Base-by-base conservation (phyloP, 768 basidiomycete genomes). In the Hypsizygus marmoreus region DNA sequence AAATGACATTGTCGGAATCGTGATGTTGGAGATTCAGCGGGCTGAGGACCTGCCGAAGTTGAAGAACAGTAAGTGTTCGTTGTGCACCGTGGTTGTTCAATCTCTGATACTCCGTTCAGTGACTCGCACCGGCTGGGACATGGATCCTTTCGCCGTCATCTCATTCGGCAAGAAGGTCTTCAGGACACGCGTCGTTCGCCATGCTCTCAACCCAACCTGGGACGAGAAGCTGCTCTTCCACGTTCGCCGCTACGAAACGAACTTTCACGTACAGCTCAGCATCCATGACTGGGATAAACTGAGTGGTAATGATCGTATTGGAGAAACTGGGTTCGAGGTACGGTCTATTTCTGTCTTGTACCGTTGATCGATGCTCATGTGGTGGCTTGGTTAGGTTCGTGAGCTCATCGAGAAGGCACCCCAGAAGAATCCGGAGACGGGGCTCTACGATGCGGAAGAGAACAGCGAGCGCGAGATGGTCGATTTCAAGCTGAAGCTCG, bases 81-180 rank as follows among this genome's bases (percentile, higher is more conserved):
- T n/a, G n/a, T n/a, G n/a, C n/a, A n/a, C n/a, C n/a, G n/a, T n/a
- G n/a, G n/a, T n/a, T n/a, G n/a, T n/a, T n/a, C n/a, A n/a, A n/a
- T 37, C 32, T 23, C 38, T 0, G 13, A 40, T 32, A 1, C 19
- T 14, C 10, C 14, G n/a, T 32, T 3, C 22, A 90, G 89, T 91
- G 82, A 91, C 86, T 1, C 81, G 88, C 0, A 89, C 82, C 0
- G 90, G 89, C 0, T 94, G 86, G 80, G 95, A 98, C 62, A 97
- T 97, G 94, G 94, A 97, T 58, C 94, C 95, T 0, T 98, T 97
- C 59, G 89, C 91, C 17, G 93, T 99, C 50, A 80, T 95, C 52
- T 92, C 91, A 3, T 99, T 99, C 52, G 91, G 95, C 23, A 95
- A 94, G 72, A 98, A 97, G 64, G 91, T 97, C 4, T 98, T 98